Percentiles rank a stretch among this genome's conserved stretches.
These are phyloP conservation scores for Picea sitchensis DNA, from an alignment of 75 land plant species.

Conservation along the genomic window DNA sequence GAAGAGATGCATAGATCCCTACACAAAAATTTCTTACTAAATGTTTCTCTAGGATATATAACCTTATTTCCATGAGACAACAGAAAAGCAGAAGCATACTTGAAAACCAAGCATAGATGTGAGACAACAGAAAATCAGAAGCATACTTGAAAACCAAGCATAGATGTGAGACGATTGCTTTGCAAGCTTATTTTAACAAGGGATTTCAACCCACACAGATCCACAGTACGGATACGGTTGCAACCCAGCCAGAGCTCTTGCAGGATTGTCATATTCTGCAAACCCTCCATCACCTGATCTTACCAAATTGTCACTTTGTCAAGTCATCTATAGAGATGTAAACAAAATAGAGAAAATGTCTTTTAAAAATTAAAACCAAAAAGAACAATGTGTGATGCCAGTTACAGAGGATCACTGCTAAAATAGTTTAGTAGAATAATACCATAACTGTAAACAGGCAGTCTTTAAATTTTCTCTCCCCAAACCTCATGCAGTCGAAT, in stretches of 20 bases:
- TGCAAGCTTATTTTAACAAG: conserved; percentile 86
- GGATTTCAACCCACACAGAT: conserved; percentile 83
- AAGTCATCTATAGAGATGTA: neutral
- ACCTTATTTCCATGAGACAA: conserved; percentile 3
- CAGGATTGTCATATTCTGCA: conserved; percentile 58
- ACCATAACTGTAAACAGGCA: neutral
- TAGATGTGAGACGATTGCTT: conserved; percentile 93
- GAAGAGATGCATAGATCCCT: neutral
- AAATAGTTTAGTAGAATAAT: neutral
- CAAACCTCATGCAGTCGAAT: conserved; percentile 6
- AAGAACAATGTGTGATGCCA: neutral
- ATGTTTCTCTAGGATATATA: neutral
- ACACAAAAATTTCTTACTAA: neutral
- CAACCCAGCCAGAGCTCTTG: conserved; percentile 95
- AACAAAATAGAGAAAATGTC: neutral
- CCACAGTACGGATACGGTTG: conserved; percentile 74
- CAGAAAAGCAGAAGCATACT: conserved; percentile 28
- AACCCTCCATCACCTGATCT: conserved; percentile 82
- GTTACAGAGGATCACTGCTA: neutral
- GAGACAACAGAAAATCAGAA: conserved; percentile 26
- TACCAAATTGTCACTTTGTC: neutral
- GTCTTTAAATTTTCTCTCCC: neutral
- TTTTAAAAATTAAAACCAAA: neutral
- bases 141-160: conserved; percentile 83
- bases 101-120: conserved; percentile 90